Conservation (phyloP, 768 basidiomycete genomes). For the Boletus sp. region DNA sequence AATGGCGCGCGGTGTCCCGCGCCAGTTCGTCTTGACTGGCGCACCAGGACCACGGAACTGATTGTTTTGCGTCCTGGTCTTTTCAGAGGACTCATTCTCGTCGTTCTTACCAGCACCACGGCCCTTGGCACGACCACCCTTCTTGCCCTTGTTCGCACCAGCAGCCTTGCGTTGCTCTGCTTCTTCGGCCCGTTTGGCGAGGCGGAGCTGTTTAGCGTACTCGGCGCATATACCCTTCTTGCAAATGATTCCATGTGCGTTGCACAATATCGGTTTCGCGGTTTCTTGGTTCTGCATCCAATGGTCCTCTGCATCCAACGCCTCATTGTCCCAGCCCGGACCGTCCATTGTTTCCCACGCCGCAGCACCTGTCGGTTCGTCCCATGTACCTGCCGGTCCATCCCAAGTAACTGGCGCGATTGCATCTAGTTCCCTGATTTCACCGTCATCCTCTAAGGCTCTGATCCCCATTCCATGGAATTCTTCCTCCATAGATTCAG, state of each 20-base stretch:
- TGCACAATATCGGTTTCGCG: constrained; percentile 21
- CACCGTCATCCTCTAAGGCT: constrained; percentile 8
- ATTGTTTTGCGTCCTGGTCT: constrained; percentile 8
- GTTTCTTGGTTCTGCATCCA: constrained; percentile 16
- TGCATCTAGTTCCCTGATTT: constrained; percentile 19
- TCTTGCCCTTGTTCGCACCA: constrained; percentile 21
- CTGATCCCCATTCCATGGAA: constrained; percentile 25
- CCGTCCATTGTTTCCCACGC: constrained; percentile 1
- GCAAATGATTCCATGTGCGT: constrained; percentile 34
- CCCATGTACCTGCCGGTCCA: constrained; percentile 15
- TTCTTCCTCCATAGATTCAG: constrained; percentile 29
- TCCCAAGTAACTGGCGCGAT: constrained; percentile 26
- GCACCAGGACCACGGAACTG: constrained; percentile 30
- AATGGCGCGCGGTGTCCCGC: constrained; percentile 26
- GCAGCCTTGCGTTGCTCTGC: constrained; percentile 16
- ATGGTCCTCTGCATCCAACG: constrained; percentile 21
- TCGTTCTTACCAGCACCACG: constrained; percentile 6
- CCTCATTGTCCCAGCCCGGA: constrained; percentile 14
- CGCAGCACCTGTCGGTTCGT: not conserved
- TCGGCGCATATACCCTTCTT: constrained; percentile 36
- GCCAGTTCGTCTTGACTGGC: constrained; percentile 31
- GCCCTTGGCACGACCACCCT: constrained; percentile 12
- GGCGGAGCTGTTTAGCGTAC: constrained; percentile 29
- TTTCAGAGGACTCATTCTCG: not conserved
- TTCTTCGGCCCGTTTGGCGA: constrained; percentile 13